Base-by-base conservation (phyloP, 2,329 filamentous ascomycete species). In the Scedosporium apiospermum region DNA sequence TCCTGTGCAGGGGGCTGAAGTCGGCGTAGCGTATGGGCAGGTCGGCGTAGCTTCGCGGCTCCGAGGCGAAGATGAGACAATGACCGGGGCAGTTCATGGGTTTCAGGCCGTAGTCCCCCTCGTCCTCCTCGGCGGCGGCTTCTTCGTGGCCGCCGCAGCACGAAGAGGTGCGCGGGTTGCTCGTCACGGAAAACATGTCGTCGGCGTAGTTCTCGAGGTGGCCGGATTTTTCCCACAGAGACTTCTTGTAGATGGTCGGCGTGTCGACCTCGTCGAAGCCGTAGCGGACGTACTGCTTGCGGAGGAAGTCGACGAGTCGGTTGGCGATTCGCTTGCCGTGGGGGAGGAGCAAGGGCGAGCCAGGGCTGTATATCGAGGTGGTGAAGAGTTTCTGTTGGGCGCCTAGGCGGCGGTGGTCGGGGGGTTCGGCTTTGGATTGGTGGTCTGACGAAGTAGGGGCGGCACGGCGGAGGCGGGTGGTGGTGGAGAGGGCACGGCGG, bases 31-130 rank as follows among this genome's bases (percentile, higher is more conserved):
- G 86, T 65, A 96, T 82, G 1, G 92, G 91, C 18, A 96, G 78
- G 66, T 96, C 89, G 66, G 88, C 84, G 74, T 93, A 93, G 67
- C 88, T 91, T 65, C 87, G 85, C 63, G 82, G 81, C 66, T 88
- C 83, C 57, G 88, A 88, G 64, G 84, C 87, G 72, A 96, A 96
- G 65, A 96, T 83, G 66, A 96, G 78, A 71, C 91, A 96, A 74
- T 96, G 91, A 3, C 91, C 91, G 0, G 91, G 91, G 71, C 91
- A 96, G 71, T 96, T 96, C 91, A 96, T 96, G 14, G 91, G 91
- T 74, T 96, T 96, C 67, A 96, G 77, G 18, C 90, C 90, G 74
- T 90, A 96, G 65, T 90, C 88, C 66, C 88, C 86, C 65, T 84
- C 81, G 64, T 83, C 82, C 65, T 89, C 85, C 65, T 87, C 38